Evolutionary conservation across 768 basidiomycete species (phyloP).

Genomic region (Serendipita vermifera): DNA sequence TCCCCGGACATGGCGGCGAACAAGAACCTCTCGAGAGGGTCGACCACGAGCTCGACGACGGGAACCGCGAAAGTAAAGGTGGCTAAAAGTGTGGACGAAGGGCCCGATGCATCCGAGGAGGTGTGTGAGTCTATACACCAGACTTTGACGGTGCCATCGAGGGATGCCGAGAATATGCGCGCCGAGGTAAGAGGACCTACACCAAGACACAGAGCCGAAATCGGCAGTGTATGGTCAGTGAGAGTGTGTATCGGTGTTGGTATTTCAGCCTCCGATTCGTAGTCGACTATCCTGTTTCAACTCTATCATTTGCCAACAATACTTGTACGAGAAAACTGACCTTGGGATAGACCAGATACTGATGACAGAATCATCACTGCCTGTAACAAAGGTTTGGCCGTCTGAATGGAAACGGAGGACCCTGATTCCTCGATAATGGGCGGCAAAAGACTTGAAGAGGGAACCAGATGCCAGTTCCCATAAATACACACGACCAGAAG

Average conservation of each 20-base stretch:
- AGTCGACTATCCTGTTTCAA: slow-evolving; percentile 52
- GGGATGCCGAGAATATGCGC: slow-evolving; percentile 63
- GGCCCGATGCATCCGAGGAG: background rate
- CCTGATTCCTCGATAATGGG: slow-evolving; percentile 84
- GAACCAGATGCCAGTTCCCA: slow-evolving; percentile 99
- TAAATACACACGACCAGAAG: slow-evolving; percentile 78
- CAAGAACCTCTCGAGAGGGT: slow-evolving; percentile 75
- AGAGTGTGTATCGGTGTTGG: slow-evolving; percentile 67
- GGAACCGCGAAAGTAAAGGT: slow-evolving; percentile 81
- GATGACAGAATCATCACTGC: slow-evolving; percentile 81
- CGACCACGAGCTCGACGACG: slow-evolving; percentile 58
- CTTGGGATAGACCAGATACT: slow-evolving; percentile 82
- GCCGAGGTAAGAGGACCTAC: slow-evolving; percentile 65
- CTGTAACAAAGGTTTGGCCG: slow-evolving; percentile 65
- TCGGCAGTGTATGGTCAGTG: slow-evolving; percentile 83
- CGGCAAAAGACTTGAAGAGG: slow-evolving; percentile 82
- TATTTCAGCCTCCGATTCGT: slow-evolving; percentile 58
- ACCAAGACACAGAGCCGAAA: slow-evolving; percentile 72
- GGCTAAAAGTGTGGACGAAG: slow-evolving; percentile 53
- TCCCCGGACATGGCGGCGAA: slow-evolving; percentile 63
- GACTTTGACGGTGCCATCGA: slow-evolving; percentile 90
- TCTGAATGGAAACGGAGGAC: slow-evolving; percentile 75
- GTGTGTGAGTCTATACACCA: slow-evolving; percentile 9
- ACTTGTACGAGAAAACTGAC: slow-evolving; percentile 28
- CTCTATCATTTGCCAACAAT: background rate